Base-by-base conservation (phyloP, 2,329 filamentous ascomycete species). In the Pyrenochaeta sp. region DNA sequence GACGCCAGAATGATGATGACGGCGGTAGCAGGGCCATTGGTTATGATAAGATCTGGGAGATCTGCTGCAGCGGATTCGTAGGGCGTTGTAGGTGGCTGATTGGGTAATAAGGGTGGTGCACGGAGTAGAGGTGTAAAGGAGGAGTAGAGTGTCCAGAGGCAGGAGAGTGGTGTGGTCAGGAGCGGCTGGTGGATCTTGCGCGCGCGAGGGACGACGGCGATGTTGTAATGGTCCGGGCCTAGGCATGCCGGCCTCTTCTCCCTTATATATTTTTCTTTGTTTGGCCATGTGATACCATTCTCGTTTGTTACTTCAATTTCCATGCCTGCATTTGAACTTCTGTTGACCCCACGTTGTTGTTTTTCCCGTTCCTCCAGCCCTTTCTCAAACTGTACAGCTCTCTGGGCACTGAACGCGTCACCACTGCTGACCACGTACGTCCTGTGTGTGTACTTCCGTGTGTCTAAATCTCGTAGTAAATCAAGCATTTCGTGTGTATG, bases 401-500 rank as follows among this genome's bases (percentile, higher is more conserved):
- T 86, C 19, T 84, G 79, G 1, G 86, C 83, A 15, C 91, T 95
- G 73, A 92, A 87, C 8, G 75, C 78, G 72, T 99, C 95, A 0
- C 91, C 93, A 1, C 86, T 88, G 62, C 90, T 91, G 53, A 96
- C 84, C 24, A 96, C 80, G 76, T 96, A 99, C 28, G 92, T 94
- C 27, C 95, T 86, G 68, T 91, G 89, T 5, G 79, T 82, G 73
- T 79, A 82, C 50, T 77, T 75, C 7, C 58, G 50, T 51, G 78
- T 77, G 54, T 80, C 73, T 1, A 89, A 79, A 65, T 84, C 85
- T 66, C 83, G 81, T 67, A 99, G 86, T 81, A 97, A 91, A 71
- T 90, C 88, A 62, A 97, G 84, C 91, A 99, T 96, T 78, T 99
- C 95, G 47, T 92, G 89, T 0, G 95, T 97, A 79, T 99, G 95